phyloP scores from a whole-genome alignment of 441 rosid genomes.

The Bocquillonia castaneifolia region DNA sequence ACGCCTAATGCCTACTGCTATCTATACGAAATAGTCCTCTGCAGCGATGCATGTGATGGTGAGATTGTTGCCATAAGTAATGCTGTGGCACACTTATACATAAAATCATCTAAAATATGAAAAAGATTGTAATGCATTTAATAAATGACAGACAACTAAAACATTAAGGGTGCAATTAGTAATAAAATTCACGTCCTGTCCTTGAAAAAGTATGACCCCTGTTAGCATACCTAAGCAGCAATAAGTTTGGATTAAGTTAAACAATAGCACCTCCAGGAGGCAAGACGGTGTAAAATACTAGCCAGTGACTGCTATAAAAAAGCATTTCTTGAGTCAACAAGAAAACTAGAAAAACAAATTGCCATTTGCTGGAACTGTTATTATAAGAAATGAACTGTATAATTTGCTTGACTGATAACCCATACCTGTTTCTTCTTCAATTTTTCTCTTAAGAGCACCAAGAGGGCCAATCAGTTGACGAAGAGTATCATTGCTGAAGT shows the following conservation, averaged over 20 bases:
- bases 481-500: slow-evolving; percentile 75
- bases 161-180: neutral
- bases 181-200: neutral
- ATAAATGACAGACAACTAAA: neutral
- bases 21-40: neutral
- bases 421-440: slow-evolving; percentile 93
- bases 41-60: neutral
- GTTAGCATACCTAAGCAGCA: neutral
- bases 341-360: neutral
- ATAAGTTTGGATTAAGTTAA: neutral
- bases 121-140: neutral
- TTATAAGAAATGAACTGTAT: neutral
- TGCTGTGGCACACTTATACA: neutral
- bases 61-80: neutral
- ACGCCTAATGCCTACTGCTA: neutral
- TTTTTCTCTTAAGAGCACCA: slow-evolving; percentile 68
- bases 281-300: neutral
- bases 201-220: neutral
- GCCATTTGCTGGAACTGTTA: neutral
- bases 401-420: neutral
- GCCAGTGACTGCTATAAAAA: neutral
- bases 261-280: neutral
- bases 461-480: slow-evolving; percentile 87
- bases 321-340: neutral
- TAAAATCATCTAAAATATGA: neutral